Evolutionary conservation across 768 basidiomycete genomes (phyloP), one percentile per base, ranked within the genome.

Genomic region (Suillus americanus): DNA sequence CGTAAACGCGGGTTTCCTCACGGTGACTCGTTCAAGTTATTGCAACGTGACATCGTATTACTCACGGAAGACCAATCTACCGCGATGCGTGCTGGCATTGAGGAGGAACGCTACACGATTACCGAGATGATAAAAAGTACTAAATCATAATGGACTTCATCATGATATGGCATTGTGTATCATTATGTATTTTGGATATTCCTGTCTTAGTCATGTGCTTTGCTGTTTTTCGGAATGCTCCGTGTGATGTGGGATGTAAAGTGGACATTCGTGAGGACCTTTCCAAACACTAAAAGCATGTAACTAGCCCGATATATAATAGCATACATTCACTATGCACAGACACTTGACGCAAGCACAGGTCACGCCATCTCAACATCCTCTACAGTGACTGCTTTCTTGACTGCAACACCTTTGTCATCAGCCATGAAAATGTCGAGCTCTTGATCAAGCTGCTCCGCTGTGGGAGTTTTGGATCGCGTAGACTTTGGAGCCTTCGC

Each of bases 391-490:
- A 62, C 62, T 43, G 63, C 55, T 55, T 69, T 72, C 51, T 68
- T 55, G 56, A 66, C 69, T 25, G 71, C 60, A 1, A 46, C 70
- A 13, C 73, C 70, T 50, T 77, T 69, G 0, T 82, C 77, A 68
- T 89, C 89, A 9, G 84, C 86, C 92, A 94, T 92, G 70, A 92
- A 93, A 3, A 89, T 86, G 68, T 97, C 95, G 65, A 97, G 74
- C 77, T 97, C 95, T 74, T 85, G 88, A 75, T 97, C 95, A 65
- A 97, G 78, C 68, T 97, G 92, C 64, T 89, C 90, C 9, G 86
- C 91, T 2, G 91, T 91, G 77, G 92, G 88, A 4, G 85, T 82
- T 77, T 88, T 87, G 71, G 83, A 79, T 25, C 75, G 75, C 14
- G 65, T 64, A 30, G 73, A 65, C 68, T 78, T 72, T 67, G 73